These are phyloP conservation scores for slime mould (Dictyostelium discoideum) DNA, from an alignment of 78 protist genomes.

Conservation along the genomic window DNA sequence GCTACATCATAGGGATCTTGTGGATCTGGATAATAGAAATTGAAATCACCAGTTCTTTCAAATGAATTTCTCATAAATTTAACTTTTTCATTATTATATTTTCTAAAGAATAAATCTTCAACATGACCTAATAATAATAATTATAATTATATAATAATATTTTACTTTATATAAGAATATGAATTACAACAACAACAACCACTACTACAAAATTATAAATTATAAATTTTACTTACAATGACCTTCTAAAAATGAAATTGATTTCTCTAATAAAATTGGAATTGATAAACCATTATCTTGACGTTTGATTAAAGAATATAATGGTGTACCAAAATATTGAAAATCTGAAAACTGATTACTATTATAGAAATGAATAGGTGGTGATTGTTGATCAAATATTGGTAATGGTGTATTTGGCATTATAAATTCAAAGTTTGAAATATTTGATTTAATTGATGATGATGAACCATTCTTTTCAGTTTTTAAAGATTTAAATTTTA, in stretches of 20 bases:
- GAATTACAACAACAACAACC: background rate
- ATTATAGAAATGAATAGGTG: conserved; percentile 4
- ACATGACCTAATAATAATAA: background rate
- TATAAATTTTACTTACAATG: conserved; percentile 25
- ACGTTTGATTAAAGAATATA: conserved; percentile 3
- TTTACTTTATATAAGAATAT: background rate
- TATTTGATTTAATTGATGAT: background rate
- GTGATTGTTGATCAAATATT: conserved; percentile 47
- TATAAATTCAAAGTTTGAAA: conserved; percentile 37
- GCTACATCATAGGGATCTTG: conserved; percentile 71
- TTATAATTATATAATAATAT: background rate
- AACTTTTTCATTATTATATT: background rate
- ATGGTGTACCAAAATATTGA: conserved; percentile 59
- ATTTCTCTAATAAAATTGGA: conserved; percentile 53
- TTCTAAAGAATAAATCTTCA: conserved; percentile 37
- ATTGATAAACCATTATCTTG: conserved; percentile 56
- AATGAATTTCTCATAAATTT: background rate
- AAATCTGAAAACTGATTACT: background rate
- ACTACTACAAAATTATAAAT: too few relatives aligned
- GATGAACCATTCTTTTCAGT: background rate
- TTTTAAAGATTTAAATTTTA: conserved; percentile 21
- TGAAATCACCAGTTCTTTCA: conserved; percentile 39
- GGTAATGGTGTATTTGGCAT: conserved; percentile 28
- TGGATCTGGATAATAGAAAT: conserved; percentile 52
- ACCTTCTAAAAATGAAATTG: conserved; percentile 62